Conservation (phyloP, 2,329 filamentous ascomycete species). For the Orbilia brochopaga region DNA sequence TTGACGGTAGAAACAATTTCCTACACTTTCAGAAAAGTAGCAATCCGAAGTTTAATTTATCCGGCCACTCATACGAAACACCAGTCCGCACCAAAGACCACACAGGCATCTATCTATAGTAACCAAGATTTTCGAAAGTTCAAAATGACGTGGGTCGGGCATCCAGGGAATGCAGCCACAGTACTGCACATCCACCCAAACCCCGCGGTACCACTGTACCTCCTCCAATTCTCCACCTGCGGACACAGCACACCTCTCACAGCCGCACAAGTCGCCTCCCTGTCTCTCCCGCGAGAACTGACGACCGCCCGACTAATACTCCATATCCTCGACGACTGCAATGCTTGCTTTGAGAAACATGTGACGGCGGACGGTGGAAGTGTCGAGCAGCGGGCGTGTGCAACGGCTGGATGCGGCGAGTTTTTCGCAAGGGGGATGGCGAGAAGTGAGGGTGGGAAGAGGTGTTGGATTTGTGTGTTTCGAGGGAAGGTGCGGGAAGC, state of each 20-base stretch:
- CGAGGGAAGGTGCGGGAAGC: conserved; percentile 9
- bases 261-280: not conserved
- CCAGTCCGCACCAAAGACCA: no score
- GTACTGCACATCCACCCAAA: conserved; percentile 28
- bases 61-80: no score
- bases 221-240: conserved; percentile 33
- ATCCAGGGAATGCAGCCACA: not conserved
- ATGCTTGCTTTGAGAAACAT: conserved; percentile 1
- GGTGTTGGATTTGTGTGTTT: conserved; percentile 36
- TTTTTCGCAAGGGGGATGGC: conserved; percentile 7
- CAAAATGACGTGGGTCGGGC: no score
- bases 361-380: conserved; percentile 6
- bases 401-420: conserved; percentile 6
- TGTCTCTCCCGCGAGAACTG: conserved; percentile 10
- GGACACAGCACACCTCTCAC: conserved; percentile 11
- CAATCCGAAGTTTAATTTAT: no score
- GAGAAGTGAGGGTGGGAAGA: conserved; percentile 4
- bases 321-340: conserved; percentile 14
- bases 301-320: conserved; percentile 13
- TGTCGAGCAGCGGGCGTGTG: conserved; percentile 19
- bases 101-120: no score
- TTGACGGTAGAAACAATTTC: no score
- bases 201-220: conserved; percentile 9
- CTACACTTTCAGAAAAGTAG: no score
- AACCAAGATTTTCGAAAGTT: no score